Percentiles rank a stretch among this genome's conserved stretches.
Conservation (phyloP, 2,329 filamentous ascomycete species). For the Colletotrichum tofieldiae region DNA sequence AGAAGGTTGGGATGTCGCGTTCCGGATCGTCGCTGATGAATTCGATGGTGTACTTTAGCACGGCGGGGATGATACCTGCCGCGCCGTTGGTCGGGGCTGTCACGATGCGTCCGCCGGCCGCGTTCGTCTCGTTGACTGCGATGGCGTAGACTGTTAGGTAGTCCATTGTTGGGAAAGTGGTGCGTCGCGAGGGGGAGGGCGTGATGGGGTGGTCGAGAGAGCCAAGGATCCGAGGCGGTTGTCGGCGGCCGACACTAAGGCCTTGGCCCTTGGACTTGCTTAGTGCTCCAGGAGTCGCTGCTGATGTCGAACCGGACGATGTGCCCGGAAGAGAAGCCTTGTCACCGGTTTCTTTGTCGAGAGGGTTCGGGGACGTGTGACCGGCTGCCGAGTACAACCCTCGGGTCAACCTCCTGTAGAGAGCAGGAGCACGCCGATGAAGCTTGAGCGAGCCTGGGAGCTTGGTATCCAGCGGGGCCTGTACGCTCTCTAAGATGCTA, state of each 20-base stretch:
- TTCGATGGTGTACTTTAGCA: conserved; percentile 66
- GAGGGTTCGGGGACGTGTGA: conserved; percentile 40
- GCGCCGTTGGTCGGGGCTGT: conserved; percentile 68
- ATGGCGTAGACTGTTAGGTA: conserved; percentile 67
- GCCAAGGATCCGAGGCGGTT: conserved; percentile 61
- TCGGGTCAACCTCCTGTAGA: conserved; percentile 62
- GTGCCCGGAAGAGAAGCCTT: conserved; percentile 20
- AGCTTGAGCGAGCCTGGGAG: conserved; percentile 65
- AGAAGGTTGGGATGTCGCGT: conserved; percentile 64
- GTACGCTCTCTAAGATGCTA: conserved; percentile 65
- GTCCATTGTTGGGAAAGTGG: conserved; percentile 66
- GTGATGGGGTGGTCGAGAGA: conserved; percentile 62
- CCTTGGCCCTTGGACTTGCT: conserved; percentile 7
- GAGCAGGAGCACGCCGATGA: conserved; percentile 61
- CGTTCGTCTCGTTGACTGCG: conserved; percentile 69
- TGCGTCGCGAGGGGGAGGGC: conserved; percentile 62
- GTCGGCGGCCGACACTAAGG: conserved; percentile 47
- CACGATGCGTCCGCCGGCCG: conserved; percentile 65
- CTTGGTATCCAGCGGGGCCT: conserved; percentile 58
- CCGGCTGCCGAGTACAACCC: conserved; percentile 60
- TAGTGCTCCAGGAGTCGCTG: neutral
- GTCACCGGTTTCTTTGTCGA: conserved; percentile 15
- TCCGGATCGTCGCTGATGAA: conserved; percentile 67
- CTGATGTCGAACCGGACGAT: neutral
- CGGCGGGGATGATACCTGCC: conserved; percentile 66